These are phyloP conservation scores for Neurospora sp. DNA, from an alignment of 495 filamentous ascomycete species.

Conservation along the genomic window DNA sequence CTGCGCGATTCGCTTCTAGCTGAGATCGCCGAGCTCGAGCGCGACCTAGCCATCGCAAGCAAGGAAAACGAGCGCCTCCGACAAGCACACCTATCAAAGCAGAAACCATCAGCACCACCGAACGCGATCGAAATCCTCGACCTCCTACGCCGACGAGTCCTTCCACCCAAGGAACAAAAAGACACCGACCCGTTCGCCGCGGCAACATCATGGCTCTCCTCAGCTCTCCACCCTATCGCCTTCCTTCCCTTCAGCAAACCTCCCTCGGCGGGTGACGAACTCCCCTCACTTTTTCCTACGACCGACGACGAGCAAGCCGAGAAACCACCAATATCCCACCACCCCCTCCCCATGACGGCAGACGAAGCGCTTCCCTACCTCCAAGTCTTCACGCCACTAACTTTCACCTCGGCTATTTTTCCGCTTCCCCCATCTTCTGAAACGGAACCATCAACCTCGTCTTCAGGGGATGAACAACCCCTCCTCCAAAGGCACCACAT, in stretches of 20 bases:
- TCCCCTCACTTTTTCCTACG: constrained; percentile 4
- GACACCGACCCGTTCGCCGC: constrained; percentile 12
- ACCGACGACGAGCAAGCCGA: constrained; percentile 10
- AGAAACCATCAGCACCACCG: constrained; percentile 8
- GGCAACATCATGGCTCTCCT: constrained; percentile 22
- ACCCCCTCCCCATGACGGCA: constrained; percentile 38
- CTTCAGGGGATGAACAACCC: constrained; percentile 6
- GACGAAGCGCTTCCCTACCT: constrained; percentile 48
- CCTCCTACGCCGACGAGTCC: constrained; percentile 26
- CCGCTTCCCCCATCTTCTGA: constrained; percentile 17
- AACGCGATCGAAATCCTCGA: constrained; percentile 25
- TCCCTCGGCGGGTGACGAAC: not conserved
- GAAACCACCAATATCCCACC: constrained; percentile 36
- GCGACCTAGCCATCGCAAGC: constrained; percentile 25
- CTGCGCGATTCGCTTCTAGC: constrained; percentile 26
- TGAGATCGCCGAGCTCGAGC: constrained; percentile 27
- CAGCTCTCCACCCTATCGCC: constrained; percentile 33
- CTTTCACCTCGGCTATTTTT: constrained; percentile 39
- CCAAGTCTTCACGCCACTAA: constrained; percentile 44
- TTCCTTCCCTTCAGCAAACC: constrained; percentile 41
- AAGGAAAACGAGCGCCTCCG: constrained; percentile 32
- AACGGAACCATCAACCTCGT: not conserved
- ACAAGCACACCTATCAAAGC: constrained; percentile 16
- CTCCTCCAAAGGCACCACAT: constrained; percentile 33
- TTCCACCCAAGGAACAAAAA: constrained; percentile 23